A percentile compares a stretch with the other conserved stretches of the same genome.
These are phyloP conservation scores for Cladosporium sphaerospermum DNA, from an alignment of 2,329 filamentous ascomycete species.

Conservation along the genomic window DNA sequence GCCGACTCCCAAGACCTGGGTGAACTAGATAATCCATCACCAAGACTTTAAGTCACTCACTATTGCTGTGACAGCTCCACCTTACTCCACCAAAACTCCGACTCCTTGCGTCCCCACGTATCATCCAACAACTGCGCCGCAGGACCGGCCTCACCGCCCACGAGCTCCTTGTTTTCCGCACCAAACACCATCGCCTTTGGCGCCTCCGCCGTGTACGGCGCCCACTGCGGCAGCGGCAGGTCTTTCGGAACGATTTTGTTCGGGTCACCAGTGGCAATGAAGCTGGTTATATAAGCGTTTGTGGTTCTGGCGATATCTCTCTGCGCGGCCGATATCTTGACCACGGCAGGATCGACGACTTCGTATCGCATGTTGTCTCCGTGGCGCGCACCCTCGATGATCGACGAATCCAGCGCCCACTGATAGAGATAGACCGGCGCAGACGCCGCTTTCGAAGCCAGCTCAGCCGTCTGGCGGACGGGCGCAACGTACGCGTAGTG, in stretches of 20 bases:
- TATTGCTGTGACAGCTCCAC: conserved; percentile 31
- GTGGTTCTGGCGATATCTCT: conserved; percentile 26
- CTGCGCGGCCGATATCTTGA: conserved; percentile 24
- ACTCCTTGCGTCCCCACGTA: conserved; percentile 44
- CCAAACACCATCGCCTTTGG: conserved; percentile 49
- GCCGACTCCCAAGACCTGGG: too few species aligned
- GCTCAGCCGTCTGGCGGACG: conserved; percentile 54
- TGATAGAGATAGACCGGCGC: conserved; percentile 53
- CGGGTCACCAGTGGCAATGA: conserved; percentile 29
- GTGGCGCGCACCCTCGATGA: conserved; percentile 30
- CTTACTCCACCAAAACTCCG: conserved; percentile 56
- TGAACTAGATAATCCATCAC: too few species aligned
- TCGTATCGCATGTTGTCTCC: conserved; percentile 33
- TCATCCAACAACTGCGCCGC: conserved; percentile 41
- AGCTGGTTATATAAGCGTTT: conserved; percentile 29
- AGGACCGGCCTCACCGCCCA: conserved; percentile 35
- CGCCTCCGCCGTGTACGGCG: conserved; percentile 15
- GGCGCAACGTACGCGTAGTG: conserved; percentile 62
- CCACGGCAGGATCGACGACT: conserved; percentile 22
- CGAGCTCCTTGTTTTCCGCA: conserved; percentile 52
- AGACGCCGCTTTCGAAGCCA: conserved; percentile 24
- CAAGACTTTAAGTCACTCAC: neutral
- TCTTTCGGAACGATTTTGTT: conserved; percentile 23
- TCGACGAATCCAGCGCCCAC: conserved; percentile 47
- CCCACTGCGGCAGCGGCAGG: conserved; percentile 22